A percentile compares a stretch with the other conserved stretches of the same genome.
These are phyloP conservation scores for Delonix regia DNA, from an alignment of 306 rosid species.

Conservation along the genomic window DNA sequence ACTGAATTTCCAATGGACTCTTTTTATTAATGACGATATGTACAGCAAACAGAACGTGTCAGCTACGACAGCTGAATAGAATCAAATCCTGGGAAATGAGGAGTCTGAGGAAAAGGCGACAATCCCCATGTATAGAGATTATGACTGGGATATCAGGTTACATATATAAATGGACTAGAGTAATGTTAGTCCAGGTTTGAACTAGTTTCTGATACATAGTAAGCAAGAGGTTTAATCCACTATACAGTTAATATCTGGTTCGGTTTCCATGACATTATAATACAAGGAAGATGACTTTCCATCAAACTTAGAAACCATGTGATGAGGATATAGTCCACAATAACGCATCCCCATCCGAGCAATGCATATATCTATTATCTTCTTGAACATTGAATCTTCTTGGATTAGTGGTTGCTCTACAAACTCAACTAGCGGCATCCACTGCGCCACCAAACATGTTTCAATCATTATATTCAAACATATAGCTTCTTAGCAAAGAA, in stretches of 20 bases:
- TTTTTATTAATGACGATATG: neutral
- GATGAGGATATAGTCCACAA: slow-evolving; percentile 77
- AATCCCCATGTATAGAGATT: neutral
- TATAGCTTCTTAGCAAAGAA: neutral
- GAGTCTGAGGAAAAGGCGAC: neutral
- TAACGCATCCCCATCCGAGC: slow-evolving; percentile 73
- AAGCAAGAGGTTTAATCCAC: slow-evolving; percentile 47
- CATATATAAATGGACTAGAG: neutral
- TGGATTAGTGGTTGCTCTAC: slow-evolving; percentile 77
- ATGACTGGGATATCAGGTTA: slow-evolving; percentile 8
- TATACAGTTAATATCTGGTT: slow-evolving; percentile 51
- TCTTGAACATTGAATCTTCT: slow-evolving; percentile 88
- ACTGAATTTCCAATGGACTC: neutral
- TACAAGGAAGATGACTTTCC: slow-evolving; percentile 76
- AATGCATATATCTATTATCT: slow-evolving; percentile 70
- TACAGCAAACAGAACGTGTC: neutral
- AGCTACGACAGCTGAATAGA: neutral
- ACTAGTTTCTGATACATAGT: neutral
- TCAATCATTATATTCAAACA: neutral
- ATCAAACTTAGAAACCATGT: slow-evolving; percentile 79
- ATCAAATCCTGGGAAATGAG: slow-evolving; percentile 1
- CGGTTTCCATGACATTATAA: slow-evolving; percentile 60
- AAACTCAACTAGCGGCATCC: slow-evolving; percentile 93
- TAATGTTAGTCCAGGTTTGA: slow-evolving; percentile 23
- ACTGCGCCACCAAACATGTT: slow-evolving; percentile 48